These are phyloP conservation scores for Rosa chinensis DNA, from an alignment of 306 rosid species.

Conservation along the genomic window DNA sequence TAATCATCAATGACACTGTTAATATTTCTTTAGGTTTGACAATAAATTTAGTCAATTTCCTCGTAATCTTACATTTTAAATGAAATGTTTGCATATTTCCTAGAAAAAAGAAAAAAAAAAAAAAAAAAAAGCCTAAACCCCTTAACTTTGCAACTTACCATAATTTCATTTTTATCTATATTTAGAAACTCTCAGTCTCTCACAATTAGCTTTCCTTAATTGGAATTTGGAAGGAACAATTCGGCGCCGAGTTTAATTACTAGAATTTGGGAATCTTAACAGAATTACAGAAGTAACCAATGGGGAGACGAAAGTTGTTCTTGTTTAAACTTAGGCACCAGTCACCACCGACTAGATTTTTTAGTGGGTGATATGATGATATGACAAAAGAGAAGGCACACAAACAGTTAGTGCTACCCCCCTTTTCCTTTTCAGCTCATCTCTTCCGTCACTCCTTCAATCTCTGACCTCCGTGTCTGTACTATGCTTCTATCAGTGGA, in stretches of 20 bases:
- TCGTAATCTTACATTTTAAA: background rate
- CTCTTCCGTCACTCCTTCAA: background rate
- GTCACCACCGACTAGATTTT: background rate
- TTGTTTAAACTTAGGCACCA: background rate
- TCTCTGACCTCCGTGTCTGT: constrained; percentile 15
- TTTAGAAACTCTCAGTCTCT: background rate
- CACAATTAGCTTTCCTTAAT: background rate
- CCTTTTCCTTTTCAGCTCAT: background rate
- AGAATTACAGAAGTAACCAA: background rate
- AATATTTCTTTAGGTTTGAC: too few relatives aligned
- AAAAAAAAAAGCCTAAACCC: background rate
- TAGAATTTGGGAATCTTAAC: background rate
- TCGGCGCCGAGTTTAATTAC: background rate
- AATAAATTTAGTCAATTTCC: too few relatives aligned
- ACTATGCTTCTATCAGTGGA: constrained; percentile 19
- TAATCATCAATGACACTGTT: background rate
- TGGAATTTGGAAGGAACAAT: background rate
- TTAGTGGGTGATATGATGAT: background rate
- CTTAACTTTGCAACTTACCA: background rate
- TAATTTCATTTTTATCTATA: background rate
- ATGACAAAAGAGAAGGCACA: background rate
- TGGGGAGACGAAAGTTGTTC: background rate
- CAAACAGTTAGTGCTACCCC: background rate
- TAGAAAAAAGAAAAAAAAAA: background rate
- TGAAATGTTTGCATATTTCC: too few relatives aligned